These are phyloP conservation scores for Verticillium klebahnii DNA, from an alignment of 2,329 filamentous ascomycete genomes.

Conservation along the genomic window DNA sequence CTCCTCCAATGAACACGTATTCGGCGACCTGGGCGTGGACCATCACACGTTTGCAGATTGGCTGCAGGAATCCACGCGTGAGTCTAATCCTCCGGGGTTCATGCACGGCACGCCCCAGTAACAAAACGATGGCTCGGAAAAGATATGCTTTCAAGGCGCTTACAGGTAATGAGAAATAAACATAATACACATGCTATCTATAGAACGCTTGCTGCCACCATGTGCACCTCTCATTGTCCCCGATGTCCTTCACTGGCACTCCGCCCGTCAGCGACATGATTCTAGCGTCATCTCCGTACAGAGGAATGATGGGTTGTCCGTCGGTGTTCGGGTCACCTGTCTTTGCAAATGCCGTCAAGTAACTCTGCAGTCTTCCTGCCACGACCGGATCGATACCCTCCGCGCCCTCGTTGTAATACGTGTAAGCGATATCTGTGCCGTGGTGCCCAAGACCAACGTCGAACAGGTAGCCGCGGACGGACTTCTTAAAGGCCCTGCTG, in stretches of 20 bases:
- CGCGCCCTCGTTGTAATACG: conserved; percentile 37
- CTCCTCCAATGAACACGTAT: background rate
- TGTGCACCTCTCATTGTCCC: conserved; percentile 20
- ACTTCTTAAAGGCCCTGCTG: conserved; percentile 35
- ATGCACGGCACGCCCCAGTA: background rate
- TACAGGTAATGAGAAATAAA: background rate
- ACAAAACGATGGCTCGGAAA: background rate
- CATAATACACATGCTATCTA: background rate
- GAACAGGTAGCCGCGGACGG: conserved; percentile 46
- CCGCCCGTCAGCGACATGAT: conserved; percentile 9
- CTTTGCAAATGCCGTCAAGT: conserved; percentile 24
- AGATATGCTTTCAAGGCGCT: background rate
- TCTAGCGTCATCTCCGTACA: conserved; percentile 7
- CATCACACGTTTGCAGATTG: background rate
- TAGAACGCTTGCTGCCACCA: conserved; percentile 17
- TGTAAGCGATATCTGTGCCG: conserved; percentile 44
- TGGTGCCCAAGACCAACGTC: conserved; percentile 44
- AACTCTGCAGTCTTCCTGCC: conserved; percentile 24
- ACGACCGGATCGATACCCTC: conserved; percentile 18
- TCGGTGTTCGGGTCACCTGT: conserved; percentile 20
- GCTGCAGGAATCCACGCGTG: background rate
- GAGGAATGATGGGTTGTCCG: conserved; percentile 5
- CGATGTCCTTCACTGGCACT: conserved; percentile 3
- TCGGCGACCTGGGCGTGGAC: background rate
- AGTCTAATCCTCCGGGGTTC: background rate